Evolutionary conservation across 768 basidiomycete genomes (phyloP), one percentile per base, ranked within the genome.

Genomic region (Fistulinella prunicolor): DNA sequence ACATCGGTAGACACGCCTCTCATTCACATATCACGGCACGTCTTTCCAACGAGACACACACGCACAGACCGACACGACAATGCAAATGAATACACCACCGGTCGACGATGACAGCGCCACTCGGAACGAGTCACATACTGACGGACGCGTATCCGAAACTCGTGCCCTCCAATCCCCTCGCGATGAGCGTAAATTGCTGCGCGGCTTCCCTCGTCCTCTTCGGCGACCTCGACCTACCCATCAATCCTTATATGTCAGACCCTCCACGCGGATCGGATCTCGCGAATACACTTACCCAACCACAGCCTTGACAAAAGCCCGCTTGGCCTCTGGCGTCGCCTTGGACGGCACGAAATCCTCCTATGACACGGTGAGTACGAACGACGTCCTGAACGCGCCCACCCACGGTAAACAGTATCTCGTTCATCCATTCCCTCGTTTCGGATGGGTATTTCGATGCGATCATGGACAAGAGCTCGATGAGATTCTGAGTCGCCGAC

Each of bases 171-270:
- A 94, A 66, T 3, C 92, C 92, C 59, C 92, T 70, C 10, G 90
- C 86, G 17, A 95, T 78, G 0, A 95, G 74, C 1, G 86, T 85
- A 65, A 95, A 94, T 53, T 94, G 89, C 55, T 92, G 83, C 10
- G 90, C 83, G 0, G 92, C 91, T 32, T 93, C 91, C 53, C 86
- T 73, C 29, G 84, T 90, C 55, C 75, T 77, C 61, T 84, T 86
- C 3, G 82, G 70, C 16, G 86, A 86, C 35, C 88, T 77, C 29
- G 89, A 82, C 22, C 88, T 88, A 46, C 9, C 34, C 10, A n/a
- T 6, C 8, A 32, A 47, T 38, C 17, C 6, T 17, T 50, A 20
- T 9, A n/a, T 34, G 21, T 55, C 38, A 43, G 49, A 9, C 34
- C 24, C 22, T 41, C 32, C 21, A 26, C 36, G 14, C 6, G 6